phyloP scores from a whole-genome alignment of 768 basidiomycete genomes.

The Candolleomyces efflorescens region DNA sequence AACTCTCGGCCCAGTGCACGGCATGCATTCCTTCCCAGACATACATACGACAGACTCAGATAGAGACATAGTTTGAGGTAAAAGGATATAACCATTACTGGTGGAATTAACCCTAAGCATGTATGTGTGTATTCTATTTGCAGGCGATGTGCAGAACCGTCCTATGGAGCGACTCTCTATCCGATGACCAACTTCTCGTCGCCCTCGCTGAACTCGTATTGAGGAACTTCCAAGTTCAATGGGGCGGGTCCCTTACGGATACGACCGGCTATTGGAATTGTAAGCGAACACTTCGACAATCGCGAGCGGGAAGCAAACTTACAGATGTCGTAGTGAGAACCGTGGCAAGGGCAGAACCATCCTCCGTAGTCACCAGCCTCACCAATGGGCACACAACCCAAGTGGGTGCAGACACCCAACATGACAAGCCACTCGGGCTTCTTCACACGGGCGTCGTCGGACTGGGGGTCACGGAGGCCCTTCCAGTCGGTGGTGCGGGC shows the following conservation, averaged over 20 bases:
- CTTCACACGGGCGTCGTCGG: conserved; percentile 85
- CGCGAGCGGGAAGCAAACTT: conserved; percentile 22
- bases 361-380: conserved; percentile 97
- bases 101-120: conserved; percentile 1
- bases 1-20: background rate
- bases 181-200: conserved; percentile 87
- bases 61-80: background rate
- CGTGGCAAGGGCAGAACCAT: conserved; percentile 99
- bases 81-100: conserved; percentile 5
- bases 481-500: conserved; percentile 85
- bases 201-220: conserved; percentile 81
- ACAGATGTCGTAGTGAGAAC: conserved; percentile 98
- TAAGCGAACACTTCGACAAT: conserved; percentile 10
- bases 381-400: conserved; percentile 98
- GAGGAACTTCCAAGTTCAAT: conserved; percentile 93
- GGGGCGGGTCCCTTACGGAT: conserved; percentile 96
- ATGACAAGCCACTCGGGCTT: conserved; percentile 96
- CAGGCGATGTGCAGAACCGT: conserved; percentile 7
- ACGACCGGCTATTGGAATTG: conserved; percentile 68
- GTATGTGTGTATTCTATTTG: conserved; percentile 11
- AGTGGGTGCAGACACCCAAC: conserved; percentile 93
- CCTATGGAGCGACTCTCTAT: conserved; percentile 32
- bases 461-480: conserved; percentile 84
- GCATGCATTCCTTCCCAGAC: background rate
- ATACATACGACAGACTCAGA: background rate